A percentile compares a stretch with the other conserved stretches of the same genome.
Evolutionary conservation across 169 alveolate genomes (phyloP).

Genomic region (Plasmodium berghei): DNA sequence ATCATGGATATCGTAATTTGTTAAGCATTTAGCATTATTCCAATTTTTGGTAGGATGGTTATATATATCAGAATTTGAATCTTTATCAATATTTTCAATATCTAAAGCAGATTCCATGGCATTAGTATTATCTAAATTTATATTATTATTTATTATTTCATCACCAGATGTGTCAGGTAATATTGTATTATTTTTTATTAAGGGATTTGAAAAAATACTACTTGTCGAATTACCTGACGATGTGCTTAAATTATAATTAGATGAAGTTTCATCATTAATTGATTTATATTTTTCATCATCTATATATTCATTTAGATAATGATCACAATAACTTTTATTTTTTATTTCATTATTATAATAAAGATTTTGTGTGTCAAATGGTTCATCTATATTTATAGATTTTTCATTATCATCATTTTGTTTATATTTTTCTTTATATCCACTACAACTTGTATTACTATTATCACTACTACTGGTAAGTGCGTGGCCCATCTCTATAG

Average conservation of each 20-base stretch:
- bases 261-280: conserved; percentile 22
- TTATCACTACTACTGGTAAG: background rate
- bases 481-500: background rate
- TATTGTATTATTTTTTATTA: conserved; percentile 4
- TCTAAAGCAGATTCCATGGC: background rate
- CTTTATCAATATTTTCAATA: conserved; percentile 9
- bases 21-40: conserved; percentile 47
- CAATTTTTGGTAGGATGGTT: conserved; percentile 32
- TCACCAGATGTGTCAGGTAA: conserved; percentile 14
- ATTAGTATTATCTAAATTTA: conserved; percentile 3
- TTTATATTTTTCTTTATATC: background rate
- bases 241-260: conserved; percentile 44
- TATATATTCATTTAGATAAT: conserved; percentile 40
- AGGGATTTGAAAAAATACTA: conserved; percentile 30
- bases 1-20: conserved; percentile 20
- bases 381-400: background rate
- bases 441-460: background rate
- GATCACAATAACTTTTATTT: conserved; percentile 18
- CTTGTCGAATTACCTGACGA: conserved; percentile 40
- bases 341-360: conserved; percentile 5
- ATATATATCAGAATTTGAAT: conserved; percentile 19
- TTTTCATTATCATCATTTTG: background rate
- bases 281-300: conserved; percentile 9
- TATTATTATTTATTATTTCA: conserved; percentile 1
- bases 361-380: background rate